Evolutionary conservation across 306 rosid genomes (phyloP).

Genomic region (Luffa acutangula): DNA sequence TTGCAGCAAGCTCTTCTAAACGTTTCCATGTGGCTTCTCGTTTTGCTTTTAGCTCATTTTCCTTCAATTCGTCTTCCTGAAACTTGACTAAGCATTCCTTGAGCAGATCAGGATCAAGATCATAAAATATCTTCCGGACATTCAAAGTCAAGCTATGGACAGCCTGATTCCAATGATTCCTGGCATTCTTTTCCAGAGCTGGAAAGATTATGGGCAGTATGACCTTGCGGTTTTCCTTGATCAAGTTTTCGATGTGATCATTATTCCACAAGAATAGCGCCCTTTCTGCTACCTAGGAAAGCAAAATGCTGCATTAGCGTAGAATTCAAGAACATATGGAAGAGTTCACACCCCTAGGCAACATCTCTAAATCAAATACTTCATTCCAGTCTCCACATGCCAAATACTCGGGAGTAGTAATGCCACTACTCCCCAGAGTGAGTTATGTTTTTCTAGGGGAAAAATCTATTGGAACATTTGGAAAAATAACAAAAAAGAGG

Average conservation of each 20-base stretch:
- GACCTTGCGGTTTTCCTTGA: conserved; percentile 41
- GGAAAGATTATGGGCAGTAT: conserved; percentile 66
- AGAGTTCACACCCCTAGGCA: not conserved
- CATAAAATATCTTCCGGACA: conserved; percentile 44
- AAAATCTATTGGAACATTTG: not conserved
- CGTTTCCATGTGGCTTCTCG: conserved; percentile 42
- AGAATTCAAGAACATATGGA: not conserved
- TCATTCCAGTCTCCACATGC: not conserved
- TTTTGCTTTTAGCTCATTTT: conserved; percentile 29
- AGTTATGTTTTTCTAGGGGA: not conserved
- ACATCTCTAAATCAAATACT: not conserved
- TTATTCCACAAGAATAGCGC: conserved; percentile 64
- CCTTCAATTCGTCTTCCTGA: conserved; percentile 41
- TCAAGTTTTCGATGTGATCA: conserved; percentile 54
- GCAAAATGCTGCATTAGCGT: conserved; percentile 1
- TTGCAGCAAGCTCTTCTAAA: conserved; percentile 49
- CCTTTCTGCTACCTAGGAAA: conserved; percentile 69
- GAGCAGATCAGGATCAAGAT: conserved; percentile 45
- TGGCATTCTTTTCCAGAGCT: conserved; percentile 52
- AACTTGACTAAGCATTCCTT: conserved; percentile 46
- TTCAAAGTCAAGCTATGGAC: conserved; percentile 52
- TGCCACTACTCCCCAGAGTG: not conserved
- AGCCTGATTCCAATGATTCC: conserved; percentile 58
- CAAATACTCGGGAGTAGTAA: not conserved
- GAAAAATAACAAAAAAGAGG: not conserved